phyloP scores from a whole-genome alignment of 768 basidiomycete species.

The Boletus vermiculosoides region DNA sequence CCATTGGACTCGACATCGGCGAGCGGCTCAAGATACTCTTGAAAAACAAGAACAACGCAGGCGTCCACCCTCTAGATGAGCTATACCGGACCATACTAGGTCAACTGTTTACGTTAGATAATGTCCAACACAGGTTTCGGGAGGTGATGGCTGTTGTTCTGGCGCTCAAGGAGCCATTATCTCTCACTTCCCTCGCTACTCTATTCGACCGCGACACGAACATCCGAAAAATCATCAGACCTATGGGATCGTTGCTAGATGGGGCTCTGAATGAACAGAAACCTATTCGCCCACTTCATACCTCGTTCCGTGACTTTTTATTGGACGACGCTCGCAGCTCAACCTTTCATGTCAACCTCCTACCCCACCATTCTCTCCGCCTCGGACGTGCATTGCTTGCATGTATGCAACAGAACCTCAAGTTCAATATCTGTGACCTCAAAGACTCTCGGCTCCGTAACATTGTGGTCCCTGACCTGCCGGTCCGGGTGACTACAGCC shows the following conservation, averaged over 20 bases:
- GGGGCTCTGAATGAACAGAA: slow-evolving; percentile 15
- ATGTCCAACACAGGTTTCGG: slow-evolving; percentile 12
- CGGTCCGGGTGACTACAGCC: slow-evolving; percentile 11
- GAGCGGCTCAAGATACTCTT: slow-evolving; percentile 18
- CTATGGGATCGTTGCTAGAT: slow-evolving; percentile 24
- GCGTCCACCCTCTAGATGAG: slow-evolving; percentile 17
- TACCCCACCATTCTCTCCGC: slow-evolving; percentile 9
- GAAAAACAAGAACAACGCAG: not conserved
- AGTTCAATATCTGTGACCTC: slow-evolving; percentile 41
- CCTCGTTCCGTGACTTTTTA: slow-evolving; percentile 38
- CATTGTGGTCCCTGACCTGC: slow-evolving; percentile 21
- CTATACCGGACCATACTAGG: slow-evolving; percentile 20
- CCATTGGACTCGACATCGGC: slow-evolving; percentile 9
- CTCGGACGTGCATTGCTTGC: slow-evolving; percentile 30
- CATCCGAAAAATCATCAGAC: slow-evolving; percentile 17
- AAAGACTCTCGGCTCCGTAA: slow-evolving; percentile 35
- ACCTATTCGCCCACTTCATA: slow-evolving; percentile 32
- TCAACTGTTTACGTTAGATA: slow-evolving; percentile 11
- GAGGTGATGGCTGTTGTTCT: slow-evolving; percentile 23
- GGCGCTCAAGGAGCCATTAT: slow-evolving; percentile 19
- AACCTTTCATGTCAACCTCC: slow-evolving; percentile 19
- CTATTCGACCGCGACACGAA: slow-evolving; percentile 12
- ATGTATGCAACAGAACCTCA: slow-evolving; percentile 33
- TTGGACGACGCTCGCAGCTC: slow-evolving; percentile 21
- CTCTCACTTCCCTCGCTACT: slow-evolving; percentile 10